Base-by-base conservation (phyloP, 176 grass and related monocot genomes). In the Eleusine indica region DNA sequence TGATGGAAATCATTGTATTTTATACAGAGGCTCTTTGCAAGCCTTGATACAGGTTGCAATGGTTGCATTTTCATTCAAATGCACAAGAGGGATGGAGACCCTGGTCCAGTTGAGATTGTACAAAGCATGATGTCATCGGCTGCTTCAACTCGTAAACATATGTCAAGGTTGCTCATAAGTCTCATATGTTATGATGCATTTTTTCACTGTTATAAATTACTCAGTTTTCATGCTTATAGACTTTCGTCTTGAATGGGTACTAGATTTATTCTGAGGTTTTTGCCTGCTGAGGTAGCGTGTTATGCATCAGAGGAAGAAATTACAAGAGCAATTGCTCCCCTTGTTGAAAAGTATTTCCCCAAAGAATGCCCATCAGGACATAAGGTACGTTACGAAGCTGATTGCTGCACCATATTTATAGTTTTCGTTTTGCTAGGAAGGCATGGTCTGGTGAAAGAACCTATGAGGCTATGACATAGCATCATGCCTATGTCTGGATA, bases 281-380 rank as follows among this genome's bases (percentile, higher is more conserved):
- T 93, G 63, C 96, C 96, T 79, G 87, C 65, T 88, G 96, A 98
- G 87, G 68, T 98, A 82, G 53, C 85, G 83, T 98, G 96, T 72
- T 98, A 98, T 91, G 89, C 96, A 51, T 98, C 91, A 9, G 96
- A 96, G 87, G 89, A 94, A 57, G 96, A 98, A 90, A 96, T 98
- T 87, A 87, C 87, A 72, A 91, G 83, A 92, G 91, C 89, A 73
- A 92, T 98, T 41, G 64, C 71, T 66, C 91, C 96, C 76, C 87
- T 98, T 82, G 61, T 95, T 87, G 87, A 88, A 73, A 89, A 90
- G 48, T 81, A 94, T 73, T 98, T 98, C 66, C 87, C 91, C 10
- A 88, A 82, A 80, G 93, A 92, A 85, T 83, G 89, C 58, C 42
- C 89, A 64, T 84, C 61, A 3, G 86, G 87, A 19, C 63, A 80